These are phyloP conservation scores for Amphibolis antarctica DNA, from an alignment of 106 monocot species.

Conservation along the genomic window DNA sequence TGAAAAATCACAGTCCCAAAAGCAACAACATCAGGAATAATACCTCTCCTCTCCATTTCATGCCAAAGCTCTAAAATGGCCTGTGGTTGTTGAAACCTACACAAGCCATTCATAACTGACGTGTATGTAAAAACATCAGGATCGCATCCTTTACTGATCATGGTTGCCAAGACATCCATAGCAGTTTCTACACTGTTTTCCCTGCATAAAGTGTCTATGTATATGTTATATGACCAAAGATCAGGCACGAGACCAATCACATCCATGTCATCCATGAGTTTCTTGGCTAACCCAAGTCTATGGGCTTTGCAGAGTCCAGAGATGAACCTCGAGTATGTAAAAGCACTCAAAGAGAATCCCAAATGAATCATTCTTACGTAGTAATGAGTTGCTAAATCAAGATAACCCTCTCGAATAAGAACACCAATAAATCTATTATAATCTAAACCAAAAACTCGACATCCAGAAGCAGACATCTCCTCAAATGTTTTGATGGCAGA, in stretches of 20 bases:
- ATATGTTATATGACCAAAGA: constrained; percentile 88
- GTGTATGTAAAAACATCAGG: constrained; percentile 83
- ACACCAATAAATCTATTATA: constrained; percentile 87
- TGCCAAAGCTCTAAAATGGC: constrained; percentile 49
- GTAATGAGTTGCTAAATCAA: constrained; percentile 56
- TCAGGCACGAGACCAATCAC: constrained; percentile 52
- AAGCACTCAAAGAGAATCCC: constrained; percentile 66
- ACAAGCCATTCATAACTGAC: constrained; percentile 53
- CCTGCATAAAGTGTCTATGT: constrained; percentile 65
- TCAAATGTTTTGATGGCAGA: constrained; percentile 53
- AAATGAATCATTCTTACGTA: constrained; percentile 38
- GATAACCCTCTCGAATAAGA: constrained; percentile 35
- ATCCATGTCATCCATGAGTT: constrained; percentile 56
- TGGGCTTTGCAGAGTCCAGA: constrained; percentile 37
- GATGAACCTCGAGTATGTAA: constrained; percentile 89
- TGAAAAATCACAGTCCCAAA: constrained; percentile 55
- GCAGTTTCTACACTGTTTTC: constrained; percentile 46
- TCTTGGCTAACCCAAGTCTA: constrained; percentile 37
- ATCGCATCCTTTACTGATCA: constrained; percentile 40
- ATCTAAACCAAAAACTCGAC: constrained; percentile 61
- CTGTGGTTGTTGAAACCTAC: constrained; percentile 27
- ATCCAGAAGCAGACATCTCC: constrained; percentile 62
- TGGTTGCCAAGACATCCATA: constrained; percentile 33
- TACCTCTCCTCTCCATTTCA: constrained; percentile 47
- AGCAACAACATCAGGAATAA: constrained; percentile 44